Conservation (phyloP, 2,329 filamentous ascomycete genomes). For the Pseudophaeomoniella oleicola region DNA sequence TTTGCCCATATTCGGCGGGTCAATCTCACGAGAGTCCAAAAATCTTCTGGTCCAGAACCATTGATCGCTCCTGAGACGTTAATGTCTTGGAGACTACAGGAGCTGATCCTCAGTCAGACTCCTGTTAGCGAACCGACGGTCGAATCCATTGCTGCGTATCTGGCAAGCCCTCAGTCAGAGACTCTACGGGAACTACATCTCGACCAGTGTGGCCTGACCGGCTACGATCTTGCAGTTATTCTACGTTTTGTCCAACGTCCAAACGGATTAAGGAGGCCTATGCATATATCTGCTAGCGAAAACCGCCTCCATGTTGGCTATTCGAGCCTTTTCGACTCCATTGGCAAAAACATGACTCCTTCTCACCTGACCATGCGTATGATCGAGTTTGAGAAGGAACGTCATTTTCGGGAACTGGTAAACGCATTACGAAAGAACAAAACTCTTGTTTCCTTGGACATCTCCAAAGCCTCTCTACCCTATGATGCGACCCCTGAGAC, state of each 20-base stretch:
- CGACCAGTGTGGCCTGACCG: constrained; percentile 52
- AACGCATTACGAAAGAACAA: constrained; percentile 47
- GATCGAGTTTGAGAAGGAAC: constrained; percentile 53
- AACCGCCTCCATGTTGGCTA: constrained; percentile 34
- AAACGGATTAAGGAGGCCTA: constrained; percentile 35
- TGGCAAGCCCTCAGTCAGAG: constrained; percentile 45
- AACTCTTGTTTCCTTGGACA: constrained; percentile 49
- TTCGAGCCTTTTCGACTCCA: constrained; percentile 25
- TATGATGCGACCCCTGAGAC: constrained; percentile 55
- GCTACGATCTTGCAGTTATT: constrained; percentile 49
- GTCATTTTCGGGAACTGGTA: constrained; percentile 48
- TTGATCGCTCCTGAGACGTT: constrained; percentile 53
- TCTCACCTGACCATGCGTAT: constrained; percentile 51
- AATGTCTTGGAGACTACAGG: constrained; percentile 52
- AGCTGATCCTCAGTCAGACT: constrained; percentile 50
- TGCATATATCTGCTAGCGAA: constrained; percentile 53
- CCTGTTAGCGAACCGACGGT: constrained; percentile 47
- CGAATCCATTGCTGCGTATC: constrained; percentile 50
- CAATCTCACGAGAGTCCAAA: constrained; percentile 49
- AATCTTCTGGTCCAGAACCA: constrained; percentile 47
- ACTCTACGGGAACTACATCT: constrained; percentile 47
- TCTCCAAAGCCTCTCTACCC: constrained; percentile 55
- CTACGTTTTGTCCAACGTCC: constrained; percentile 46
- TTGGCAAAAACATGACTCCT: constrained; percentile 40
- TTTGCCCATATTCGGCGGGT: constrained; percentile 53